Evolutionary conservation across 805 yeast genomes (phyloP).

Genomic region (Ogataea allantospora): DNA sequence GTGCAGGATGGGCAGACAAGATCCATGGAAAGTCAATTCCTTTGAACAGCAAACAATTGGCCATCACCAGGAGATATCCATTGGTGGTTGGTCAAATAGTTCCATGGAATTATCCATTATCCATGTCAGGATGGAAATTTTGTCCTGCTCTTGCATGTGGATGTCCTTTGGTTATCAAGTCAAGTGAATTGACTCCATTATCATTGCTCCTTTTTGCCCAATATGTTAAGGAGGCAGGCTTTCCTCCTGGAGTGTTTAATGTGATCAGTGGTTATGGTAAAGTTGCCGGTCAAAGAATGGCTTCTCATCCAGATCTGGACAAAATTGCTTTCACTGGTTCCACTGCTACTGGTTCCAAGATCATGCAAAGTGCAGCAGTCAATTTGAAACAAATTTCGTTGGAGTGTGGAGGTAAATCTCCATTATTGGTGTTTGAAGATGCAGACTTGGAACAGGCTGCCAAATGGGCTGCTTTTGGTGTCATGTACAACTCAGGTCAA

Average conservation of each 20-base stretch:
- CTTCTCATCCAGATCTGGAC: slow-evolving; percentile 55
- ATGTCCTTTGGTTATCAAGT: slow-evolving; percentile 66
- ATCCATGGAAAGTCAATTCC: slow-evolving; percentile 43
- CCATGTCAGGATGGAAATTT: slow-evolving; percentile 78
- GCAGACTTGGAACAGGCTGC: slow-evolving; percentile 65
- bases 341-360: slow-evolving; percentile 62
- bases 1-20: slow-evolving; percentile 65
- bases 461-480: slow-evolving; percentile 66
- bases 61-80: slow-evolving; percentile 69
- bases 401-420: slow-evolving; percentile 76
- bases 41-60: slow-evolving; percentile 45
- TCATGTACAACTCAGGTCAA: slow-evolving; percentile 65
- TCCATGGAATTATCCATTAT: slow-evolving; percentile 72
- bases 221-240: slow-evolving; percentile 61
- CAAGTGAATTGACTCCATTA: slow-evolving; percentile 76
- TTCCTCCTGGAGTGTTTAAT: slow-evolving; percentile 76
- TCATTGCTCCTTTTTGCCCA: slow-evolving; percentile 61
- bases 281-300: slow-evolving; percentile 66
- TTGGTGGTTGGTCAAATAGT: slow-evolving; percentile 65
- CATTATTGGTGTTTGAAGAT: slow-evolving; percentile 59
- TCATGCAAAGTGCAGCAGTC: slow-evolving; percentile 59
- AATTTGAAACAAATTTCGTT: slow-evolving; percentile 63
- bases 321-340: slow-evolving; percentile 68
- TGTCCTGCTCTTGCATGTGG: slow-evolving; percentile 85
- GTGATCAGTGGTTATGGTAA: slow-evolving; percentile 69